Conservation (phyloP, 306 rosid species). For the Pterocarpus macrocarpus region DNA sequence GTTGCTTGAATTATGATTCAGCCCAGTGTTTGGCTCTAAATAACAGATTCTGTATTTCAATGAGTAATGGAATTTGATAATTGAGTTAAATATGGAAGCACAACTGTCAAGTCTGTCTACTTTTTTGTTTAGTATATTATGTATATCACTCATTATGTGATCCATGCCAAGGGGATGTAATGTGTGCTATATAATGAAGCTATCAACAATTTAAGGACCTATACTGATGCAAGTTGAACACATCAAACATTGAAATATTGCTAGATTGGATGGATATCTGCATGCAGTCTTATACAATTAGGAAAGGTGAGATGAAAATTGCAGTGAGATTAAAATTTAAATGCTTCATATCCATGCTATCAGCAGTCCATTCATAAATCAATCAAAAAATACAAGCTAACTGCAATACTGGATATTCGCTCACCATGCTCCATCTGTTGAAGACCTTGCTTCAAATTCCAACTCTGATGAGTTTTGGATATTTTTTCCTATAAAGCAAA, state of each 20-base stretch:
- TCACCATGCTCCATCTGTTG: conserved; percentile 86
- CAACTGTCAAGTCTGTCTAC: no score
- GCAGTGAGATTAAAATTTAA: not conserved
- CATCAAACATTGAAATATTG: not conserved
- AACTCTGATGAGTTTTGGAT: conserved; percentile 57
- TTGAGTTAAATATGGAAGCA: no score
- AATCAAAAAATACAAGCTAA: not conserved
- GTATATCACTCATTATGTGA: no score
- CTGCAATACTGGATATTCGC: not conserved
- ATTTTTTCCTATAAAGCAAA: conserved; percentile 52
- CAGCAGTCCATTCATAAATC: not conserved
- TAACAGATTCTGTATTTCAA: not conserved
- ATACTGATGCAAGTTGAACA: not conserved
- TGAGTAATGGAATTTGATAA: not conserved
- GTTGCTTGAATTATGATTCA: not conserved
- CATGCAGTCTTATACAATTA: not conserved
- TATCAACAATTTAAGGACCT: conserved; percentile 5
- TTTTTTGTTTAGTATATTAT: no score
- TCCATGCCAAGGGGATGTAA: not conserved
- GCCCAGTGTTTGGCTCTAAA: not conserved
- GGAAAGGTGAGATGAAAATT: not conserved
- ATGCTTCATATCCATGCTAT: not conserved
- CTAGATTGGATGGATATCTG: not conserved
- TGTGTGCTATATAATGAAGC: not conserved
- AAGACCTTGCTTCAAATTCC: conserved; percentile 82